Base-by-base conservation (phyloP, 1,139 yeast species). In the Scheffersomyces titani region DNA sequence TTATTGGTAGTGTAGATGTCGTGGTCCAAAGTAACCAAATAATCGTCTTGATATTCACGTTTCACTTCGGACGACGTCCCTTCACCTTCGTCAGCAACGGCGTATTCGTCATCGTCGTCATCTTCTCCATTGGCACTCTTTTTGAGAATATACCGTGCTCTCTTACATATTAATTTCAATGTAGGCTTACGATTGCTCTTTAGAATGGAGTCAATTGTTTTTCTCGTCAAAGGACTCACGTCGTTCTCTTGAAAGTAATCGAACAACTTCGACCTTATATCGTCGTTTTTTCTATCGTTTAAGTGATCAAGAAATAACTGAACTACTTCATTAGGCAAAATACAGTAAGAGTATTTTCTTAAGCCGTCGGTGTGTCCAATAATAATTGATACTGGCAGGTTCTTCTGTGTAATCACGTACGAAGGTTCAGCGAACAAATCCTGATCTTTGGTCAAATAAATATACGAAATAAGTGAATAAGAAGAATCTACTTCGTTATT, bases 101-200 rank as follows among this genome's bases (percentile, higher is more conserved):
- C 49, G 24, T 19, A 22, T 22, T 46, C 49, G 20, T 46, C 49
- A 16, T 47, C 57, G 19, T 62, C 63, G 18, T 56, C 61, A 16
- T 65, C 66, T 18, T 60, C 61, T 21, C 54, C 61, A 47, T 66
- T 68, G 45, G 68, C 64, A 21, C 70, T 71, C 52, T 68, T 68
- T 40, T 70, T 64, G 44, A 75, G 54, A 52, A 76, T 69, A 68
- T 80, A 87, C 52, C 91, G 74, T n/a, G 85, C 66, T 56, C 88
- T 73, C 59, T 80, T 77, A 53, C 79, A 75, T 46, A 72, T 70
- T 19, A 86, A 67, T 59, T 79, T 83, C 71, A 64, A 72, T 55
- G 69, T 75, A 21, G 85, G 92, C 67, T 76, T 77, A 62, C 80
- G 76, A 49, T 76, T 71, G 61, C 80, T 80, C 18, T 82, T 74